phyloP scores from a whole-genome alignment of 257 asterid genomes.

The Craterostigma plantagineum region DNA sequence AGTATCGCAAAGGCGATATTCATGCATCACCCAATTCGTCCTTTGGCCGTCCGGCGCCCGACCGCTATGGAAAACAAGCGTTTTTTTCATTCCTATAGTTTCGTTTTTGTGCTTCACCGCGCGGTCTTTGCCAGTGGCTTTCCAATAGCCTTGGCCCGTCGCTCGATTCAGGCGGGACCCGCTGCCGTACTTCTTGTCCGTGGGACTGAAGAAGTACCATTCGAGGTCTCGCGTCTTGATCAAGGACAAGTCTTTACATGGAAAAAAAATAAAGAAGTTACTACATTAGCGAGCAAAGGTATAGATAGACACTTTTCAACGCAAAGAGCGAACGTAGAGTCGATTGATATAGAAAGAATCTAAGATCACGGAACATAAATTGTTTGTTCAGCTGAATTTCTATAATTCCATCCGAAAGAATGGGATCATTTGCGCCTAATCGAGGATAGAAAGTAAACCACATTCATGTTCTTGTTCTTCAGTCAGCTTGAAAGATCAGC shows the following conservation, averaged over 20 bases:
- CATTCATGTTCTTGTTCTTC: too few relatives aligned
- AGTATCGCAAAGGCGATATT: slow-evolving; percentile 57
- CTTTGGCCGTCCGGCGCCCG: slow-evolving; percentile 91
- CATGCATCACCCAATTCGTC: slow-evolving; percentile 96
- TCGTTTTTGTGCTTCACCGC: slow-evolving; percentile 41
- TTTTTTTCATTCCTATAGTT: slow-evolving; percentile 79
- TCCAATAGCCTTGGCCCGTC: slow-evolving; percentile 89
- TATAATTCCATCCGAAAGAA: too few relatives aligned
- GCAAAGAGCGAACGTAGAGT: too few relatives aligned
- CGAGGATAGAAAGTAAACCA: too few relatives aligned
- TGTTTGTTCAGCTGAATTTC: too few relatives aligned
- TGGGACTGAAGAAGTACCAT: slow-evolving; percentile 90
- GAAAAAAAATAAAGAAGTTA: slow-evolving; percentile 3
- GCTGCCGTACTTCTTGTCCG: slow-evolving; percentile 73
- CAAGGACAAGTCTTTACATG: slow-evolving; percentile 33
- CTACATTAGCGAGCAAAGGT: background rate
- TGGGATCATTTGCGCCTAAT: too few relatives aligned
- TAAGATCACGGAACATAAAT: too few relatives aligned
- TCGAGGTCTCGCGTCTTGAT: slow-evolving; percentile 73
- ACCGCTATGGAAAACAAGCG: slow-evolving; percentile 76
- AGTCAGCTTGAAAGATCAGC: too few relatives aligned
- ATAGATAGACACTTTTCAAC: too few relatives aligned
- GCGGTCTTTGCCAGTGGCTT: slow-evolving; percentile 91
- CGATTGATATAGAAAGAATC: too few relatives aligned
- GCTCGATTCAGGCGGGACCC: slow-evolving; percentile 91